phyloP scores from a whole-genome alignment of 2,329 filamentous ascomycete genomes.

The Pseudogymnoascus sp. region DNA sequence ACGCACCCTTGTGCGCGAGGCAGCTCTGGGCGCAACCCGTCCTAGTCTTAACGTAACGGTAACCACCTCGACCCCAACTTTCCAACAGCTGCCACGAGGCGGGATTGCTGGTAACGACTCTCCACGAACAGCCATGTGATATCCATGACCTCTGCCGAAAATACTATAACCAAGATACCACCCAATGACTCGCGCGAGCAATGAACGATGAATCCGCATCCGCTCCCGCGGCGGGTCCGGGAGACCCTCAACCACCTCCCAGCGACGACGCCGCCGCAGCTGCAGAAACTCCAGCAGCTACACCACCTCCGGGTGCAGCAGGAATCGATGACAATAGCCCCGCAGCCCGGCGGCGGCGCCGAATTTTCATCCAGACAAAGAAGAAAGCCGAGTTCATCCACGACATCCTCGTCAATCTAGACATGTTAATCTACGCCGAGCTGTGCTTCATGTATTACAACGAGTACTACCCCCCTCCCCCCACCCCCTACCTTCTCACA shows the following conservation, averaged over 20 bases:
- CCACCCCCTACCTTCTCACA: not conserved
- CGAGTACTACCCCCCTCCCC: slow-evolving; percentile 41
- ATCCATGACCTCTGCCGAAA: not conserved
- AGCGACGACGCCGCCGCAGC: slow-evolving; percentile 9
- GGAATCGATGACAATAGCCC: not conserved
- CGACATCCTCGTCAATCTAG: slow-evolving; percentile 51
- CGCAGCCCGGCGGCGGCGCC: not conserved
- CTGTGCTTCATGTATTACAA: slow-evolving; percentile 60
- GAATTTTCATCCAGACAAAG: slow-evolving; percentile 32
- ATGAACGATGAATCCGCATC: slow-evolving; percentile 45
- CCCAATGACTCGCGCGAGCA: slow-evolving; percentile 30
- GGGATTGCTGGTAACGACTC: not conserved
- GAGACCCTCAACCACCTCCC: slow-evolving; percentile 14
- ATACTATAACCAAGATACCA: not conserved
- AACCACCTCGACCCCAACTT: not conserved
- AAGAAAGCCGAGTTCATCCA: slow-evolving; percentile 48
- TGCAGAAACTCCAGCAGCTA: not conserved
- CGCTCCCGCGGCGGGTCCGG: slow-evolving; percentile 32
- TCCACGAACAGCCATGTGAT: slow-evolving; percentile 1
- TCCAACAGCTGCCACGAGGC: not conserved
- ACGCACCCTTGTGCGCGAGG: not conserved
- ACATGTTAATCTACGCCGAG: slow-evolving; percentile 56
- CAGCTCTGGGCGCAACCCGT: not conserved
- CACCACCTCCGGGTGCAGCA: not conserved
- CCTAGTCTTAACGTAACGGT: not conserved